Evolutionary conservation across 805 yeast species (phyloP).

Genomic region (Ogataea nitratoaversa): DNA sequence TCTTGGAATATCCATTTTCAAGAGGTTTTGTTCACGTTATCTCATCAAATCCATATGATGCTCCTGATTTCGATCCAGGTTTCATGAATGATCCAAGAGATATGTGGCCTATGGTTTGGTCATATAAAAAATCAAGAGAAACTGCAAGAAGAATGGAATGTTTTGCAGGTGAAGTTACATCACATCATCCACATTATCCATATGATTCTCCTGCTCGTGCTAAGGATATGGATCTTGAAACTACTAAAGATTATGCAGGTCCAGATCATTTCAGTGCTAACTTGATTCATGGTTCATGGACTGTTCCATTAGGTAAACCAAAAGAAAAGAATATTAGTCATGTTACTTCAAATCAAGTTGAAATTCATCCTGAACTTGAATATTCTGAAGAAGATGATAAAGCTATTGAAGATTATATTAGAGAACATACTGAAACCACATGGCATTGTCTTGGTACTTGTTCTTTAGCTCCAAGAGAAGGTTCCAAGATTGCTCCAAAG

Average conservation of each 20-base stretch:
- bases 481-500: slow-evolving; percentile 23
- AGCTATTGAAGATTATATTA: slow-evolving; percentile 27
- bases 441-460: slow-evolving; percentile 30
- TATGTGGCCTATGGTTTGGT: slow-evolving; percentile 30
- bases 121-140: slow-evolving; percentile 28
- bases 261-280: slow-evolving; percentile 25
- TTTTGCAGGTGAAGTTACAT: slow-evolving; percentile 28
- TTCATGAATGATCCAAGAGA: slow-evolving; percentile 28
- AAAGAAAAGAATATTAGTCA: slow-evolving; percentile 15
- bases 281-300: slow-evolving; percentile 29
- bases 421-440: slow-evolving; percentile 28
- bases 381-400: slow-evolving; percentile 24
- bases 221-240: slow-evolving; percentile 24
- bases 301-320: slow-evolving; percentile 25
- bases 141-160: slow-evolving; percentile 28
- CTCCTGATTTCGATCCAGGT: slow-evolving; percentile 28
- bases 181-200: slow-evolving; percentile 26
- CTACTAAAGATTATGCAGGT: slow-evolving; percentile 23
- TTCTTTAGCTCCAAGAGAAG: slow-evolving; percentile 29
- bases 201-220: slow-evolving; percentile 27
- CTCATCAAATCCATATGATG: slow-evolving; percentile 25
- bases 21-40: slow-evolving; percentile 24
- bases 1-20: slow-evolving; percentile 30
- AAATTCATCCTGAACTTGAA: slow-evolving; percentile 20
- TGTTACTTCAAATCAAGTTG: slow-evolving; percentile 25